Evolutionary conservation across 1,284 basidiomycete species (phyloP), one percentile per base, ranked within the genome.

Genomic region (Tilletia walkeri): DNA sequence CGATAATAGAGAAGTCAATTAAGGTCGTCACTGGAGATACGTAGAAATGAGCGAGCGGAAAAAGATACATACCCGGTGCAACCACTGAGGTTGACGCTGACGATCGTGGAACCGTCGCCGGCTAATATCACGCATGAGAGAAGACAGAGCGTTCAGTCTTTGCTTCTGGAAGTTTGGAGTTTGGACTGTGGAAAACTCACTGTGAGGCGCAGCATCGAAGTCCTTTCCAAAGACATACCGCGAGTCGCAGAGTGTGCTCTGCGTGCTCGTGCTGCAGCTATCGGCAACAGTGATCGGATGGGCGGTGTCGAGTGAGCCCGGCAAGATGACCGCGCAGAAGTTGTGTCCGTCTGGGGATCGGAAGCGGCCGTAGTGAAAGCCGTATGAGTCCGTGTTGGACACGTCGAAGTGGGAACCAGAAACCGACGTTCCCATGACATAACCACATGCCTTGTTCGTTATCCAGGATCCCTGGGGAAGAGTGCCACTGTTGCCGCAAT

Each of bases 251-350:
- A 56, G 10, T 7, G 9, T 24, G 12, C 24, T 10, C 10, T 20
- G 53, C 10, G 53, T 56, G 12, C 10, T 24, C 10, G 9, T 7
- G 53, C 53, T 56, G 53, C 53, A 56, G 20, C 14, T 16, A 20
- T 56, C 53, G 53, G 53, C 53, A 7, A 56, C 53, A 9, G 53
- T 56, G 53, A 20, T 56, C 14, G 53, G 53, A 20, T 56, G 53
- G 53, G 53, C 53, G 10, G 53, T 56, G 53, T 56, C 53, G 53
- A 56, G 53, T 20, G 53, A 56, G 53, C 53, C 53, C 12, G 53
- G 53, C 7, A 56, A 20, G 53, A 56, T 56, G 53, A 56, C 53
- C 12, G 53, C 53, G 53, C 53, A 56, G 20, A 56, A 56, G 20
- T 56, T 56, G 14, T 9, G 9, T 9, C 53, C 53, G 53, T 56